A percentile compares a stretch with the other conserved stretches of the same genome.
Conservation (phyloP, 139 green algal species). For the Closterium sp. region DNA sequence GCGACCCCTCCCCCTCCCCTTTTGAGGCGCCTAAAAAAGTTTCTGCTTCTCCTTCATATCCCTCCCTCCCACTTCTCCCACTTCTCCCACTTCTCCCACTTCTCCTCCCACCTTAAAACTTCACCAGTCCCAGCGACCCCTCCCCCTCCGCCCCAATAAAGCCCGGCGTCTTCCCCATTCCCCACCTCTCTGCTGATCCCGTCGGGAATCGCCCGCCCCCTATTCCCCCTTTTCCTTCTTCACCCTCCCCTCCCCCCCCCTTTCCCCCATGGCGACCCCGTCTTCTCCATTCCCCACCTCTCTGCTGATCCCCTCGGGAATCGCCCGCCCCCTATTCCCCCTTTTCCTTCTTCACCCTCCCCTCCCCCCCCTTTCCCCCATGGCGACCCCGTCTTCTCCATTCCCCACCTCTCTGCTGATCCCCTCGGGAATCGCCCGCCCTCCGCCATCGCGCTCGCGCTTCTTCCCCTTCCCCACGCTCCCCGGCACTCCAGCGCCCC, state of each 20-base stretch:
- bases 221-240: no score
- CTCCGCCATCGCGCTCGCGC: not conserved
- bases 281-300: not conserved
- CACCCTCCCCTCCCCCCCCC: not conserved
- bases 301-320: not conserved
- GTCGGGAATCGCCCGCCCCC: not conserved
- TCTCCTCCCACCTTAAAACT: not conserved
- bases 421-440: not conserved
- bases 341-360: not conserved
- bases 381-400: not conserved
- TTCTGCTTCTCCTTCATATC: no score
- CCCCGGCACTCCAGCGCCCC: not conserved
- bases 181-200: not conserved
- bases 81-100: no score
- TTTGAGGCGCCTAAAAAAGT: no score
- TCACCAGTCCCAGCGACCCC: no score
- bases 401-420: not conserved
- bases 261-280: no score
- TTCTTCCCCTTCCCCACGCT: not conserved
- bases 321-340: not conserved
- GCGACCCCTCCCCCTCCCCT: no score
- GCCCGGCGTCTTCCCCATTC: not conserved
- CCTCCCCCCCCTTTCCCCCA: not conserved
- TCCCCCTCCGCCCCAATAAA: no score
- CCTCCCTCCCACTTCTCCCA: not conserved